phyloP scores from a whole-genome alignment of 192 early-diverging fungal genomes.

The Backusella australiensis region DNA sequence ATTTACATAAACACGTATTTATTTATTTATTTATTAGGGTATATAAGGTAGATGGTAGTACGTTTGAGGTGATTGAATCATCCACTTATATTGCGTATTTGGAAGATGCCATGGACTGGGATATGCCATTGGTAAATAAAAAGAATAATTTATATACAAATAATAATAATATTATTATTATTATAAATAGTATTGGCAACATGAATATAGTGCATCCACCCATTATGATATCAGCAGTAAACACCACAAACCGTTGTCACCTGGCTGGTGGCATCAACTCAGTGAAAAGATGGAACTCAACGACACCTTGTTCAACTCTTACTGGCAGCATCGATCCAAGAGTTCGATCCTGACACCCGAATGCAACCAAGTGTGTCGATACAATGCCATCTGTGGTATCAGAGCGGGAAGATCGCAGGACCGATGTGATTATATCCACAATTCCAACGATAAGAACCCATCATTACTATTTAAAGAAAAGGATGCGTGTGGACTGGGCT shows the following conservation, averaged over 20 bases:
- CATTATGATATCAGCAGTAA: conserved; percentile 23
- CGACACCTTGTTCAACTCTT: conserved; percentile 33
- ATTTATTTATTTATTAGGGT: conserved; percentile 21
- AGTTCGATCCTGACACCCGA: conserved; percentile 14
- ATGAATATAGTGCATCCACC: conserved; percentile 46
- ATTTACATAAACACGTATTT: not conserved
- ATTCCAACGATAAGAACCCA: not conserved
- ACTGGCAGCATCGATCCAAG: conserved; percentile 41
- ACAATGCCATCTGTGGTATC: conserved; percentile 29
- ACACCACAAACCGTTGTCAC: conserved; percentile 31
- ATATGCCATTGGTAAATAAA: conserved; percentile 21
- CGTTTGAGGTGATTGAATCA: conserved; percentile 51
- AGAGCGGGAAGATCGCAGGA: conserved; percentile 33
- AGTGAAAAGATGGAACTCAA: conserved; percentile 40
- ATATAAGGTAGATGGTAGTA: conserved; percentile 51
- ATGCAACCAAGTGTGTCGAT: conserved; percentile 30
- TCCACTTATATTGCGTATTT: conserved; percentile 51
- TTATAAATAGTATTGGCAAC: conserved; percentile 42
- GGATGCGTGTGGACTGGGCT: not conserved
- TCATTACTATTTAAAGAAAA: not conserved
- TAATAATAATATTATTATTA: not conserved
- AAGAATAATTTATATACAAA: no score
- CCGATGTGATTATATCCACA: conserved; percentile 32
- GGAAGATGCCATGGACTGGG: conserved; percentile 38
- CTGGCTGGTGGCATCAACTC: conserved; percentile 54